Base-by-base conservation (phyloP, 441 rosid species). In the Erodium moschatum region DNA sequence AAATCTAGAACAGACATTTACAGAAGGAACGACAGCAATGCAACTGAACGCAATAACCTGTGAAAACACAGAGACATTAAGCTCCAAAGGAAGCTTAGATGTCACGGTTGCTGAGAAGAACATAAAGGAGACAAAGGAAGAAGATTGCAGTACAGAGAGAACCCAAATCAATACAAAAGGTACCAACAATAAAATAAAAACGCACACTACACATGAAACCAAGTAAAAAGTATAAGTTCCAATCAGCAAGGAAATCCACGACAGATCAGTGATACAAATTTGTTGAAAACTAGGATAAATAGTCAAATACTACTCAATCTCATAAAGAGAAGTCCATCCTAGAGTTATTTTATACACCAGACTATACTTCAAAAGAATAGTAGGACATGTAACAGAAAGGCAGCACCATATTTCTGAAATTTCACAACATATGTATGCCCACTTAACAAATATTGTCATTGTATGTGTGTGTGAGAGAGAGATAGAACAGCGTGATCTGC, bases 41-140 rank as follows among this genome's bases (percentile, higher is more conserved):
- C 78, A 71, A 70, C 38, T 35, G 56, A 75, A 18, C 69, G 70
- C 77, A 11, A 20, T 63, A 74, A 65, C 68, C 65, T 46, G 70
- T 29, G 80, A 73, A 72, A 61, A 66, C 68, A 70, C 15, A 52
- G 19, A n/a, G 27, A 72, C 38, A 60, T 62, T 50, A 31, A 70
- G 68, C 11, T 66, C 71, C 13, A 58, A 79, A 64, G 73, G 68
- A 65, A 64, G 60, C n/a, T 56, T 70, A 9, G 69, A 58, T 60
- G 70, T 1, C 19, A 19, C 35, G 66, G 76, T 69, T 5, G 67
- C 66, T 16, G 65, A 48, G 54, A 48, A 20, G 58, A 71, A 21
- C 74, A 63, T 69, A 63, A 46, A 67, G 67, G 66, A 70, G 19
- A 61, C 8, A 35, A 77, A 72, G 35, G 71, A 75, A 76, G 81